Evolutionary conservation across 2,329 filamentous ascomycete species (phyloP).

Genomic region (Teratosphaeria pseudoeucalypti): DNA sequence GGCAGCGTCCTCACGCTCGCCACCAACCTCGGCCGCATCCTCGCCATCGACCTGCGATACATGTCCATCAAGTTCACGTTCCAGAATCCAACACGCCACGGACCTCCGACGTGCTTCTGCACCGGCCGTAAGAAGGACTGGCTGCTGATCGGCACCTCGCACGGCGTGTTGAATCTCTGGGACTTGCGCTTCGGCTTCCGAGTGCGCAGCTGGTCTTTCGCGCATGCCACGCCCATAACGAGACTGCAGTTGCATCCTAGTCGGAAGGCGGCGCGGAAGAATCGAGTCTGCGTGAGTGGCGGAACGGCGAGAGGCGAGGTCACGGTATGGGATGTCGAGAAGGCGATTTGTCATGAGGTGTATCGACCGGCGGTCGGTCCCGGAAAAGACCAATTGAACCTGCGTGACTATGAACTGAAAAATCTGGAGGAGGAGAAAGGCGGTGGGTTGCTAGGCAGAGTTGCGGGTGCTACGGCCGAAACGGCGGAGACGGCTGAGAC

Average conservation of each 20-base stretch:
- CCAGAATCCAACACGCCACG: conserved; percentile 82
- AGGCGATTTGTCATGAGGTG: conserved; percentile 76
- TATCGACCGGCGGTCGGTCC: conserved; percentile 59
- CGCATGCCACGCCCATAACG: conserved; percentile 69
- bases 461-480: conserved; percentile 55
- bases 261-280: conserved; percentile 48
- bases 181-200: conserved; percentile 89
- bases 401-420: conserved; percentile 68
- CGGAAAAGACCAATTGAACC: conserved; percentile 32
- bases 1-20: conserved; percentile 76
- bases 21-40: conserved; percentile 72
- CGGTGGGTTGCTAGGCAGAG: conserved; percentile 76
- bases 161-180: conserved; percentile 90
- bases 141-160: conserved; percentile 82
- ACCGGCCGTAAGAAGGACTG: conserved; percentile 79
- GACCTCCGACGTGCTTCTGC: conserved; percentile 82
- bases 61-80: conserved; percentile 76
- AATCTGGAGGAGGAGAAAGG: conserved; percentile 82
- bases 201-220: conserved; percentile 78
- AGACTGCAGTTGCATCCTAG: conserved; percentile 65
- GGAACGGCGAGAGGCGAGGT: conserved; percentile 81
- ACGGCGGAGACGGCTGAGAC: conserved; percentile 20
- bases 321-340: conserved; percentile 92
- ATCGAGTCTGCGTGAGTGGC: conserved; percentile 80
- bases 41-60: conserved; percentile 75